A percentile compares a stretch with the other conserved stretches of the same genome.
These are phyloP conservation scores for Septoria petroselini DNA, from an alignment of 2,329 filamentous ascomycete species.

Conservation along the genomic window DNA sequence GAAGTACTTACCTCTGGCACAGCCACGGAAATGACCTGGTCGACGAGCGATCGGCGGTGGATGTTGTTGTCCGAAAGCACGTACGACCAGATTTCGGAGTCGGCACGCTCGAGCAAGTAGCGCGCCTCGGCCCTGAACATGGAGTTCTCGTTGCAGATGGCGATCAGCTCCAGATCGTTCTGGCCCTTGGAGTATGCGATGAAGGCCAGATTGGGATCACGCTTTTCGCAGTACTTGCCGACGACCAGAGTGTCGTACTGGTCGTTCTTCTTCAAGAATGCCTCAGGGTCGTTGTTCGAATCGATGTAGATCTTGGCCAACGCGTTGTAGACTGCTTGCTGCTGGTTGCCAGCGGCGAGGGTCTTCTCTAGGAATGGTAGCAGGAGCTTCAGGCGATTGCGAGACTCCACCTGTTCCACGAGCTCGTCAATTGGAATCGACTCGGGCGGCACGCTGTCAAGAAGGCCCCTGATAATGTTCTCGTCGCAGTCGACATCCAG, in stretches of 20 bases:
- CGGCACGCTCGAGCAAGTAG: constrained; percentile 86
- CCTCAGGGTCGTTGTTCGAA: constrained; percentile 95
- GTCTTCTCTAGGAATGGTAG: constrained; percentile 94
- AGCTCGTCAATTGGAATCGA: constrained; percentile 92
- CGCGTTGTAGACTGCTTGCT: constrained; percentile 95
- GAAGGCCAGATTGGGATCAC: constrained; percentile 90
- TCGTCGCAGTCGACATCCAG: constrained; percentile 98
- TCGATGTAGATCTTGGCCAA: constrained; percentile 99
- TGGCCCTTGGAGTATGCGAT: constrained; percentile 96
- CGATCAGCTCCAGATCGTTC: constrained; percentile 95
- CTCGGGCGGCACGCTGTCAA: constrained; percentile 77
- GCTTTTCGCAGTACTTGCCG: constrained; percentile 98
- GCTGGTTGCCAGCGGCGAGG: constrained; percentile 83
- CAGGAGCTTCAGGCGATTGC: constrained; percentile 92
- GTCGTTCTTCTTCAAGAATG: constrained; percentile 96
- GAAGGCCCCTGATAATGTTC: constrained; percentile 86
- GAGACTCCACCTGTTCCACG: constrained; percentile 88
- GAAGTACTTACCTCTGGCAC: constrained; percentile 48
- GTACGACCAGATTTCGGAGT: constrained; percentile 88
- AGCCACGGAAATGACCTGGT: constrained; percentile 93
- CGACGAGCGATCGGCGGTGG: constrained; percentile 86
- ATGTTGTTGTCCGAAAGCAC: constrained; percentile 95
- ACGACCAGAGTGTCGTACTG: constrained; percentile 89
- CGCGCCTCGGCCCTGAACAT: constrained; percentile 99
- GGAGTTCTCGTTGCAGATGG: constrained; percentile 98